phyloP scores from a whole-genome alignment of 352 stramenopile genomes.

The Phytophthora foliorum region DNA sequence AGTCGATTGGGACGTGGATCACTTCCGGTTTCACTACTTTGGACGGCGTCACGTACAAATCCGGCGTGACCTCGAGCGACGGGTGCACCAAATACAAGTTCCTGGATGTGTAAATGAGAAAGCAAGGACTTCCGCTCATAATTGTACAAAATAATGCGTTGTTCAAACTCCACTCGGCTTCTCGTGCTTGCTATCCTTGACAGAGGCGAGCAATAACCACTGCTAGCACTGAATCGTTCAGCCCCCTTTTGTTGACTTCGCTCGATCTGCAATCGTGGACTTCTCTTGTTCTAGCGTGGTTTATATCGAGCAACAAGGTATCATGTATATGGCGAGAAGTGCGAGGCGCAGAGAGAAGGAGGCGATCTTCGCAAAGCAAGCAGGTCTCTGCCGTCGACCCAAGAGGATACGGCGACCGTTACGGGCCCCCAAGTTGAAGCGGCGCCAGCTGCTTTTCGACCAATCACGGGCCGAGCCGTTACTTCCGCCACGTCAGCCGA shows the following conservation, averaged over 20 bases:
- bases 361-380: not conserved
- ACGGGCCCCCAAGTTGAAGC: slow-evolving; percentile 29
- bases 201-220: too few relatives aligned
- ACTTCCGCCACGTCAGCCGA: slow-evolving; percentile 35
- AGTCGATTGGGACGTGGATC: slow-evolving; percentile 64
- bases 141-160: not conserved
- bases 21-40: slow-evolving; percentile 57
- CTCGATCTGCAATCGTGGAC: slow-evolving; percentile 8
- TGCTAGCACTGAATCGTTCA: too few relatives aligned
- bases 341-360: too few relatives aligned
- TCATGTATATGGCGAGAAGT: not conserved
- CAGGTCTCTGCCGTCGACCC: slow-evolving; percentile 15
- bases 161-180: not conserved
- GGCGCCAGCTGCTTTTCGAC: slow-evolving; percentile 18
- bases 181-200: not conserved
- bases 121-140: not conserved
- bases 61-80: slow-evolving; percentile 43
- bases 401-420: slow-evolving; percentile 18
- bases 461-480: slow-evolving; percentile 19
- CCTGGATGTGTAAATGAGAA: slow-evolving; percentile 10
- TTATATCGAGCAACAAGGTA: slow-evolving; percentile 21
- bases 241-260: too few relatives aligned
- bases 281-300: slow-evolving; percentile 24
- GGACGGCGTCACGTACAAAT: slow-evolving; percentile 52
- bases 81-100: slow-evolving; percentile 45